A percentile compares a stretch with the other conserved stretches of the same genome.
phyloP scores from a whole-genome alignment of 495 filamentous ascomycete species.

The Aspergillus haitiensis region DNA sequence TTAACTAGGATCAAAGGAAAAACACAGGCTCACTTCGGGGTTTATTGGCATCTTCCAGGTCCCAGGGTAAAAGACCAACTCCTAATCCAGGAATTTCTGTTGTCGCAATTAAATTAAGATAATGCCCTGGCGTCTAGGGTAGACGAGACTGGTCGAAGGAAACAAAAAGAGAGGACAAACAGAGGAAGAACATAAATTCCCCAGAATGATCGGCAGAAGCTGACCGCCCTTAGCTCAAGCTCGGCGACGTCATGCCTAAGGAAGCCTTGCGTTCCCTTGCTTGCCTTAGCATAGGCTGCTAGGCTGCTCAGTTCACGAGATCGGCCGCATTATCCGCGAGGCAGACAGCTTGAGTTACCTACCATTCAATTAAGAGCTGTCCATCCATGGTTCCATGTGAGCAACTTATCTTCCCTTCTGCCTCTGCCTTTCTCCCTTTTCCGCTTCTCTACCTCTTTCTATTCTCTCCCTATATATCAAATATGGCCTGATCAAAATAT shows the following conservation, averaged over 20 bases:
- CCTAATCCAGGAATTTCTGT: background rate
- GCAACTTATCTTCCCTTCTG: background rate
- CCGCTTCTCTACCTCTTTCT: background rate
- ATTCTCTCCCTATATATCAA: background rate
- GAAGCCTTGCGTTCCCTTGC: background rate
- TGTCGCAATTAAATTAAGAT: no score
- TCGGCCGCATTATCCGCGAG: slow-evolving; percentile 17
- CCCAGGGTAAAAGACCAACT: background rate
- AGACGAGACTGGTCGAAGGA: no score
- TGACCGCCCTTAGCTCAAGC: slow-evolving; percentile 15
- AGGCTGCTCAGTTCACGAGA: slow-evolving; percentile 10
- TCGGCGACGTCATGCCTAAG: slow-evolving; percentile 12
- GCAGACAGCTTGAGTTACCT: background rate
- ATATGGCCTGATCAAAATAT: slow-evolving; percentile 2
- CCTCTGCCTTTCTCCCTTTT: background rate
- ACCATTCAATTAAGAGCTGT: background rate
- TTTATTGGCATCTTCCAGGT: slow-evolving; percentile 2
- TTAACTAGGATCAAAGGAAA: background rate
- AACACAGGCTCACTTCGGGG: background rate
- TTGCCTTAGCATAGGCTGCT: slow-evolving; percentile 8
- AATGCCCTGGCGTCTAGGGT: no score
- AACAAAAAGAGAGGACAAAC: background rate
- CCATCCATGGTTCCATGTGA: slow-evolving; percentile 15
- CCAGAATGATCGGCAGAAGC: slow-evolving; percentile 20
- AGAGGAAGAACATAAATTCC: background rate